Percentiles rank a stretch among this genome's conserved stretches.
Conservation (phyloP, 257 asterid species). For the Perilla frutescens region DNA sequence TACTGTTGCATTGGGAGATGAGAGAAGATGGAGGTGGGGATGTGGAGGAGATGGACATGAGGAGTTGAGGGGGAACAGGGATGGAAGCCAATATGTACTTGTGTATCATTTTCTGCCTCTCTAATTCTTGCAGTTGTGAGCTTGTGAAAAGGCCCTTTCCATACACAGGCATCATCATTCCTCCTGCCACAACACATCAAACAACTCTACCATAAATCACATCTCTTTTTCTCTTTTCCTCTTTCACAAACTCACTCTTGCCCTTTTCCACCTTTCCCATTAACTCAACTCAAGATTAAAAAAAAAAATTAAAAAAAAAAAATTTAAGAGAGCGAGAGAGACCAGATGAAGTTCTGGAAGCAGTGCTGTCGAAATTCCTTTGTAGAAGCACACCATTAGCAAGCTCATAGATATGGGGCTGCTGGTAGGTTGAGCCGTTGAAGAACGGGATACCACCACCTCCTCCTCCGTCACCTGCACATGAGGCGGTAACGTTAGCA, state of each 20-base stretch:
- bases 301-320: background rate
- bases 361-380: slow-evolving; percentile 23
- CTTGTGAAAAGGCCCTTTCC: slow-evolving; percentile 59
- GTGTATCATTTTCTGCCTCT: slow-evolving; percentile 65
- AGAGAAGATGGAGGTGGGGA: slow-evolving; percentile 32
- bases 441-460: slow-evolving; percentile 35
- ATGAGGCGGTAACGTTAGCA: background rate
- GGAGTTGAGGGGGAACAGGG: slow-evolving; percentile 69
- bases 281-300: background rate
- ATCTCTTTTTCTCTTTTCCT: too few species aligned
- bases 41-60: slow-evolving; percentile 28
- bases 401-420: slow-evolving; percentile 37
- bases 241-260: background rate
- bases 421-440: slow-evolving; percentile 32
- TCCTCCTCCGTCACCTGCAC: slow-evolving; percentile 31
- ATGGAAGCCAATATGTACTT: slow-evolving; percentile 58
- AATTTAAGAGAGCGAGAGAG: background rate
- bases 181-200: slow-evolving; percentile 23
- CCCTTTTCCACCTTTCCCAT: background rate
- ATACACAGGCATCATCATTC: slow-evolving; percentile 21
- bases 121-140: slow-evolving; percentile 68
- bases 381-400: slow-evolving; percentile 33
- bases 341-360: slow-evolving; percentile 34
- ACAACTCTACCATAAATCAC: background rate
- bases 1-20: slow-evolving; percentile 55